phyloP scores from a whole-genome alignment of 2,329 filamentous ascomycete species.

The Aureobasidium namibiae region DNA sequence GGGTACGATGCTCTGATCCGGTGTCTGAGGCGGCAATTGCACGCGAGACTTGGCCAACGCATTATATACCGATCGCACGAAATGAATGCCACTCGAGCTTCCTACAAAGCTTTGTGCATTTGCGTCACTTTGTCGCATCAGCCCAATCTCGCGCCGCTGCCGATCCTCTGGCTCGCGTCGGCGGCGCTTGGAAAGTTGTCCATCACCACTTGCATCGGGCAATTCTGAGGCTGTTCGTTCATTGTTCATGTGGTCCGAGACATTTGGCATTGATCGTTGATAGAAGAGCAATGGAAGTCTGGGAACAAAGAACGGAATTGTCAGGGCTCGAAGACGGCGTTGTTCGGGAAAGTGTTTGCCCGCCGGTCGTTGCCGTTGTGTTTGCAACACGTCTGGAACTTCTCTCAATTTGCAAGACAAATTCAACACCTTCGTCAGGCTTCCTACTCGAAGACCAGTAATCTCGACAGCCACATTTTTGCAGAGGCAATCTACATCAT shows the following conservation, averaged over 20 bases:
- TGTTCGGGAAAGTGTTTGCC: neutral
- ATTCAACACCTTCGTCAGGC: neutral
- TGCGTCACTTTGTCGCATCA: conserved; percentile 45
- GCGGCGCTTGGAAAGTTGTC: neutral
- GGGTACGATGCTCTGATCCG: conserved; percentile 40
- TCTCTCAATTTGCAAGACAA: neutral
- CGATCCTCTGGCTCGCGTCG: conserved; percentile 4
- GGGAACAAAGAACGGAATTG: neutral
- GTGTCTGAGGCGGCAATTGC: conserved; percentile 12
- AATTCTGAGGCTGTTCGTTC: neutral
- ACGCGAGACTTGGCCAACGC: conserved; percentile 30
- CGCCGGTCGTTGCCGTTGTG: neutral
- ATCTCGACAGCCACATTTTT: neutral
- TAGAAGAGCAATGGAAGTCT: neutral
- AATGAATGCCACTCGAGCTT: conserved; percentile 52
- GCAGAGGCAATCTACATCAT: neutral
- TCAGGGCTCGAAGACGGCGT: neutral
- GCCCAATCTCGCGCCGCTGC: conserved; percentile 34
- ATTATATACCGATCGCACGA: conserved; percentile 48
- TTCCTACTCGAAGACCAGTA: neutral
- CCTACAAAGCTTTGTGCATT: conserved; percentile 48
- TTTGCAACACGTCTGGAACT: neutral
- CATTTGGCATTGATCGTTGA: neutral
- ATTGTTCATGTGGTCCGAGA: neutral
- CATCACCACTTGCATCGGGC: neutral